Evolutionary conservation across 208 protist species (phyloP), one percentile per base, ranked within the genome.

Genomic region (Endotrypanum monterogeii): DNA sequence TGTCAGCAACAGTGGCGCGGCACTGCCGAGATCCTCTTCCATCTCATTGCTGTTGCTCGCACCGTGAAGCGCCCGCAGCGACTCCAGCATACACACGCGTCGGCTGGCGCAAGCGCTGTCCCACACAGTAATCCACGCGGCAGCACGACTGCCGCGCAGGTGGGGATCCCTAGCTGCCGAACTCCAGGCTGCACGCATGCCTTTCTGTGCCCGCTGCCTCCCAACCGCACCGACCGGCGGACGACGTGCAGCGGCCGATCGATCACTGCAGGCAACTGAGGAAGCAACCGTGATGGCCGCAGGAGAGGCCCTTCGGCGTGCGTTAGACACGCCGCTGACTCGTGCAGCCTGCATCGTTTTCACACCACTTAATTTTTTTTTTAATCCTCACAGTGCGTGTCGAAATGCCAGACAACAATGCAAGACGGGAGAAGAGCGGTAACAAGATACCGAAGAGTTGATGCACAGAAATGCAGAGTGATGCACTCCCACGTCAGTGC

Each of bases 1-100:
- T 2, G 90, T 90, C 50, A 97, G 91, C 39, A 95, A 75, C 44
- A 97, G 83, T 66, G 92, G 85, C 14, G 90, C 87, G 11, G 85
- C 87, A 69, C 90, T 83, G 39, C 93, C 93, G 25, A 97, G 71
- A 70, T 96, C 89, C 4, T 67, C 55, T 69, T 95, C 90, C 11
- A 97, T 68, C 23, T 82, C 68, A 48, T 60, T 86, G 51, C 35
- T 87, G 74, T 89, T 96, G 78, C 86, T 95, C 39, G 85, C 79
- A 0, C 63, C 74, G 82, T 97, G 93, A 3, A 94, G 62, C 25
- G 20, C 20, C 52, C 86, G 68, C 67, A 97, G 91, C 11, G 84
- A 80, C 70, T 85, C 79, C n/a, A 97, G 80, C n/a, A 97, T 72
- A 48, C 68, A 65, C 61, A 87, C 68, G 20, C 93, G 91, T 11